Evolutionary conservation across 2,329 filamentous ascomycete species (phyloP).

Genomic region (Neurospora crassa): DNA sequence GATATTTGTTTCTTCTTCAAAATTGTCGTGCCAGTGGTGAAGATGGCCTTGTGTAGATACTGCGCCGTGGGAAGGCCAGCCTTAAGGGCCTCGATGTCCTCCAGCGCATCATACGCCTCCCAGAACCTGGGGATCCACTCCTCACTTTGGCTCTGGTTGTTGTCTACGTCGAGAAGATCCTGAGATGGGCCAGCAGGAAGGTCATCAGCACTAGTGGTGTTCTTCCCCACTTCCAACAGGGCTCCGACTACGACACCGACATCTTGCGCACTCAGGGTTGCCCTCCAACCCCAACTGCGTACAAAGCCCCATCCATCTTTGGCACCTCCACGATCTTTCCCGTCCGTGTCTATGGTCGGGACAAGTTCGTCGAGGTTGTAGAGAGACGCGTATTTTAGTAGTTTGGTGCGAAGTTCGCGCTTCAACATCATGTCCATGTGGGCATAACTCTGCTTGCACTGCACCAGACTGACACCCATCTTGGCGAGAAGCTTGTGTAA

Average conservation of each 20-base stretch:
- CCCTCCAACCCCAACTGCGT: slow-evolving; percentile 94
- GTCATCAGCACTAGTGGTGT: slow-evolving; percentile 27
- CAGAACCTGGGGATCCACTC: slow-evolving; percentile 61
- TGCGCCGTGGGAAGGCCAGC: slow-evolving; percentile 73
- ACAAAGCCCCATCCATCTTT: slow-evolving; percentile 98
- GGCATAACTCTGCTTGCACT: slow-evolving; percentile 91
- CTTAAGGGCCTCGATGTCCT: slow-evolving; percentile 66
- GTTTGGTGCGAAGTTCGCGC: slow-evolving; percentile 70
- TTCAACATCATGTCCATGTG: slow-evolving; percentile 99
- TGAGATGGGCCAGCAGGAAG: slow-evolving; percentile 24
- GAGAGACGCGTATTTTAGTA: slow-evolving; percentile 83
- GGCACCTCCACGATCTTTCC: slow-evolving; percentile 56
- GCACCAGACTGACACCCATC: slow-evolving; percentile 90
- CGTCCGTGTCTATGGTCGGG: slow-evolving; percentile 64
- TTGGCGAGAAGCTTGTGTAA: slow-evolving; percentile 92
- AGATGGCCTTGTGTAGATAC: slow-evolving; percentile 83
- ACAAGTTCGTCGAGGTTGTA: slow-evolving; percentile 94
- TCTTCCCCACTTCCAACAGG: slow-evolving; percentile 80
- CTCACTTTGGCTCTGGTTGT: slow-evolving; percentile 42
- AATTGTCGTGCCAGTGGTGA: slow-evolving; percentile 81
- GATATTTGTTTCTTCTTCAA: slow-evolving; percentile 92
- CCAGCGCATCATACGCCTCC: slow-evolving; percentile 63
- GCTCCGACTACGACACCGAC: slow-evolving; percentile 89
- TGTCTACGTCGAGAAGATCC: slow-evolving; percentile 34
- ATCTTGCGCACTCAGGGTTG: slow-evolving; percentile 85